phyloP scores from a whole-genome alignment of 2,329 filamentous ascomycete species.

The Cladobotryum mycophilum region DNA sequence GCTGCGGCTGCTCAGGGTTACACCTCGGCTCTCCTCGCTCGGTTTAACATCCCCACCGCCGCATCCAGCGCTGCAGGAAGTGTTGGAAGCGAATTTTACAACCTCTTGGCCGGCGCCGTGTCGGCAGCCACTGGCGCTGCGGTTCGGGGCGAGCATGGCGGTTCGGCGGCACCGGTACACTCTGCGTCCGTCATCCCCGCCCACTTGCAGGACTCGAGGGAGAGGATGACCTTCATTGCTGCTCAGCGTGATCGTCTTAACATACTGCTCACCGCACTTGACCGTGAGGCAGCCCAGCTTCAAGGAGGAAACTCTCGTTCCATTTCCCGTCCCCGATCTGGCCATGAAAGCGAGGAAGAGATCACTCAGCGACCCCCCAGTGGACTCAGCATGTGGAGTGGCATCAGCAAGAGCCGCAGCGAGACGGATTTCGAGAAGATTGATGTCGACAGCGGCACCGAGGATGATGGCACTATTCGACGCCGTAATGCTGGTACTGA shows the following conservation, averaged over 20 bases:
- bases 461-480: slow-evolving; percentile 40
- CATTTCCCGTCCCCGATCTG: slow-evolving; percentile 16
- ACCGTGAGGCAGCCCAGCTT: slow-evolving; percentile 66
- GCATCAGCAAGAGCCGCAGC: slow-evolving; percentile 72
- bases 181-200: slow-evolving; percentile 64
- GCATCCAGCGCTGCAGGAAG: slow-evolving; percentile 42
- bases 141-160: slow-evolving; percentile 21
- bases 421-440: slow-evolving; percentile 88
- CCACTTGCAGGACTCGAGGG: slow-evolving; percentile 53
- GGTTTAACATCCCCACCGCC: slow-evolving; percentile 74
- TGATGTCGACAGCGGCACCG: slow-evolving; percentile 63
- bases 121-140: slow-evolving; percentile 50
- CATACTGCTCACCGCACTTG: slow-evolving; percentile 68
- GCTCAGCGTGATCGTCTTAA: slow-evolving; percentile 73
- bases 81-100: slow-evolving; percentile 63
- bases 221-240: slow-evolving; percentile 69
- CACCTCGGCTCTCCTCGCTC: slow-evolving; percentile 73
- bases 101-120: slow-evolving; percentile 68
- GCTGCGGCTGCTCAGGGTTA: slow-evolving; percentile 52
- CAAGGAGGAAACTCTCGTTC: slow-evolving; percentile 30
- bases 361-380: slow-evolving; percentile 38
- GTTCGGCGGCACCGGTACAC: slow-evolving; percentile 16
- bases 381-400: slow-evolving; percentile 45
- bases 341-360: slow-evolving; percentile 25
- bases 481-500: slow-evolving; percentile 23